These are phyloP conservation scores for Backusella luteola DNA, from an alignment of 192 early-diverging fungal species.

Conservation along the genomic window DNA sequence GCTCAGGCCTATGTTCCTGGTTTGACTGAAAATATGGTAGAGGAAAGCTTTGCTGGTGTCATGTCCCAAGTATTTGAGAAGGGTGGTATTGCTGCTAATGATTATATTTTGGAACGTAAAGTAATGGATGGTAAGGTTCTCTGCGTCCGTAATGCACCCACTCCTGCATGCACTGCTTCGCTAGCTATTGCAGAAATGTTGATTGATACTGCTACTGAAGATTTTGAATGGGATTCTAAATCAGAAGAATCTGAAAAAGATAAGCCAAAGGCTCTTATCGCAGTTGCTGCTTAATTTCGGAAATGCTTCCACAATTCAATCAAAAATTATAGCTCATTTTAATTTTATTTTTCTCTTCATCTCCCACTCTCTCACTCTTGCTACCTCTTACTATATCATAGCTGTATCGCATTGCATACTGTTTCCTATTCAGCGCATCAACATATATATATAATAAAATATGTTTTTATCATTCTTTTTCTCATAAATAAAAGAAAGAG, in stretches of 20 bases:
- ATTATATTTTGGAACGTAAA: slow-evolving; percentile 37
- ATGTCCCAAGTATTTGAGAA: slow-evolving; percentile 36
- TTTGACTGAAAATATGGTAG: slow-evolving; percentile 35
- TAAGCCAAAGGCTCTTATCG: slow-evolving; percentile 5
- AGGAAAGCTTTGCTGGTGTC: slow-evolving; percentile 36
- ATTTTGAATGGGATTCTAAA: slow-evolving; percentile 28
- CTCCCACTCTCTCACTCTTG: not conserved
- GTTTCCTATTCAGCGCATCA: not conserved
- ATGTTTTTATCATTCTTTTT: too few relatives aligned
- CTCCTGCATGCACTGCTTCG: slow-evolving; percentile 36
- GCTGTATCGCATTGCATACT: not conserved
- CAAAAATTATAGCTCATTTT: not conserved
- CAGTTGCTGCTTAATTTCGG: slow-evolving; percentile 3
- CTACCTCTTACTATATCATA: not conserved
- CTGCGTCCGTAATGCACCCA: slow-evolving; percentile 38
- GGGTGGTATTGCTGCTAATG: slow-evolving; percentile 33
- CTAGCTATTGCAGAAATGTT: slow-evolving; percentile 37
- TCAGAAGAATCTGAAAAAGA: not conserved
- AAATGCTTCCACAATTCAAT: not conserved
- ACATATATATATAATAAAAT: not conserved
- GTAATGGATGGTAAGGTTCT: slow-evolving; percentile 31
- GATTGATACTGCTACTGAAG: slow-evolving; percentile 30
- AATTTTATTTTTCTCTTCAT: not conserved
- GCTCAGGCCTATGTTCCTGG: slow-evolving; percentile 31
- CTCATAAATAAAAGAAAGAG: too few relatives aligned